Conservation (phyloP, 208 protist genomes). For the Crithidia fasciculata region DNA sequence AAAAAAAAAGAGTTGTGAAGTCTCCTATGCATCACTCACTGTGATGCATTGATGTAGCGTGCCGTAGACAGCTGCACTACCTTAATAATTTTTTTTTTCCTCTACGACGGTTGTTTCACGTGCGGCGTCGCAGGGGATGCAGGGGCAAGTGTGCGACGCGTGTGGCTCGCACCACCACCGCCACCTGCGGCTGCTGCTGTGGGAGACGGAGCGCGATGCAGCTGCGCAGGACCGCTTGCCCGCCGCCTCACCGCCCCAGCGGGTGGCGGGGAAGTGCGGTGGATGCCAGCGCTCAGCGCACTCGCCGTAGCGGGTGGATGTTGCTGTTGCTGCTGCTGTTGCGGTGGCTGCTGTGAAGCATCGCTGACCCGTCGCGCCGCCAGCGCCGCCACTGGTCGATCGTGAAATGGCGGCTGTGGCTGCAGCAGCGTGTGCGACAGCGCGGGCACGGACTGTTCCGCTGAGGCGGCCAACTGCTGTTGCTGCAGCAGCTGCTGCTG, state of each 20-base stretch:
- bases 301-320: neutral
- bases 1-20: too few species aligned
- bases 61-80: neutral
- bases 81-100: neutral
- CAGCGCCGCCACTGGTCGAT: neutral
- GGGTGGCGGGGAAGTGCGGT: neutral
- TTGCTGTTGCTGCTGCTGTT: too few species aligned
- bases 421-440: neutral
- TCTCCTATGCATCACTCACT: too few species aligned
- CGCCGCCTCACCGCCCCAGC: neutral
- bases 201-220: neutral
- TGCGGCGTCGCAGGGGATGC: too few species aligned
- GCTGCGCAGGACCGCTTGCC: neutral
- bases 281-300: neutral
- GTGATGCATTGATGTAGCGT: too few species aligned
- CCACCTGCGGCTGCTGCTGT: neutral
- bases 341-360: neutral
- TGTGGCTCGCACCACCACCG: too few species aligned
- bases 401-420: neutral
- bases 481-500: slow-evolving; percentile 10
- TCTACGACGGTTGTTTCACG: too few species aligned
- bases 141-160: neutral
- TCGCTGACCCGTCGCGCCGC: neutral
- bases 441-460: neutral
- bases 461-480: neutral